Conservation (phyloP, 345 rosid species). For the Durio zibethinus region DNA sequence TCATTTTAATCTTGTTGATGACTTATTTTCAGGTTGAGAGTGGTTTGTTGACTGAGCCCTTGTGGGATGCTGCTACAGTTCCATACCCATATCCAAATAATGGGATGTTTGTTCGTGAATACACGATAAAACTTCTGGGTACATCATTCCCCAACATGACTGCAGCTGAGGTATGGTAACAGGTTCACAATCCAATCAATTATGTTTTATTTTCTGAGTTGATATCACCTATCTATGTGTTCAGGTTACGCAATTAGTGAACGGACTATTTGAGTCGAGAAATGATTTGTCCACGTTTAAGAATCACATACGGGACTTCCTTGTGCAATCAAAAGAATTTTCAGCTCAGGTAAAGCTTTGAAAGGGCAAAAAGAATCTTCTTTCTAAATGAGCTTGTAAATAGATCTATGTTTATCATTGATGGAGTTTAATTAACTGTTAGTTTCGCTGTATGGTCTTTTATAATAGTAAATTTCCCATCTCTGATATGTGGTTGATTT, state of each 20-base stretch:
- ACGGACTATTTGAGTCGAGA: conserved; percentile 76
- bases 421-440: neutral
- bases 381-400: neutral
- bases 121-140: conserved; percentile 85
- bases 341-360: conserved; percentile 64
- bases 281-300: conserved; percentile 77
- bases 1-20: neutral
- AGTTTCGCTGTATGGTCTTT: neutral
- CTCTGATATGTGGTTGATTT: neutral
- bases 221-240: conserved; percentile 18
- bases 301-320: conserved; percentile 89
- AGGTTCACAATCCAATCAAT: neutral
- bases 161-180: conserved; percentile 55
- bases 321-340: conserved; percentile 82
- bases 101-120: conserved; percentile 75
- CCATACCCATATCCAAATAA: conserved; percentile 75
- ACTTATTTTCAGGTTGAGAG: conserved; percentile 65
- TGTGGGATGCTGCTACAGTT: conserved; percentile 85
- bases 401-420: neutral
- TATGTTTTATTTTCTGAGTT: neutral
- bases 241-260: conserved; percentile 90
- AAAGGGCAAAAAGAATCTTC: neutral
- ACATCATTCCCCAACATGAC: conserved; percentile 98
- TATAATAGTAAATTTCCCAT: neutral
- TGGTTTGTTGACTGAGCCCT: conserved; percentile 75